Conservation (phyloP, 805 yeast species). For the Saccharomycopsis capsularis region DNA sequence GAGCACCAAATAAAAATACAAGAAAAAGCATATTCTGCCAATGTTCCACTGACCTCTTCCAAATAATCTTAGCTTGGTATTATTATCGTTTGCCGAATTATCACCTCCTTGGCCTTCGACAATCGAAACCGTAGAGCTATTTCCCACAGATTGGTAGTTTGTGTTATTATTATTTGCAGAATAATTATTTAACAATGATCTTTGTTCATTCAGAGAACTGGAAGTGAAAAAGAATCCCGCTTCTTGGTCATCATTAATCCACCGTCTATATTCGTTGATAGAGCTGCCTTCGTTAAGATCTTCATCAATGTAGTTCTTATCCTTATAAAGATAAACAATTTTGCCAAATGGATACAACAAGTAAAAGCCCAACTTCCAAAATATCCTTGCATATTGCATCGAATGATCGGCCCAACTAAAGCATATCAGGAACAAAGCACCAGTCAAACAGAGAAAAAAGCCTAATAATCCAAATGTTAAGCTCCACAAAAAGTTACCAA, state of each 20-base stretch:
- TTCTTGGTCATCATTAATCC: conserved; percentile 72
- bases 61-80: conserved; percentile 46
- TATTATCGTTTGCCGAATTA: conserved; percentile 7
- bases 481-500: conserved; percentile 72
- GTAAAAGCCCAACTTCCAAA: conserved; percentile 61
- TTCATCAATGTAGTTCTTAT: conserved; percentile 74
- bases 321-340: conserved; percentile 69
- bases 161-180: not conserved
- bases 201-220: not conserved
- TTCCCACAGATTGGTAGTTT: conserved; percentile 1
- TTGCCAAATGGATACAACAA: conserved; percentile 85
- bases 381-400: conserved; percentile 53
- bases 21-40: conserved; percentile 72
- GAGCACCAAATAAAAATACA: conserved; percentile 58
- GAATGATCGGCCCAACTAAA: conserved; percentile 42
- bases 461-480: conserved; percentile 63
- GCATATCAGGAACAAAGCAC: conserved; percentile 42
- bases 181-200: conserved; percentile 3
- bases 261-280: conserved; percentile 73
- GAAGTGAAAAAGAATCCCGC: conserved; percentile 65
- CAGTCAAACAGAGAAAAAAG: conserved; percentile 43
- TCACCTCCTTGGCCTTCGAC: no score
- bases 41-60: conserved; percentile 91
- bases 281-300: conserved; percentile 87
- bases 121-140: not conserved